Base-by-base conservation (phyloP, 305 asterid genomes). In the Solanum hybrid region DNA sequence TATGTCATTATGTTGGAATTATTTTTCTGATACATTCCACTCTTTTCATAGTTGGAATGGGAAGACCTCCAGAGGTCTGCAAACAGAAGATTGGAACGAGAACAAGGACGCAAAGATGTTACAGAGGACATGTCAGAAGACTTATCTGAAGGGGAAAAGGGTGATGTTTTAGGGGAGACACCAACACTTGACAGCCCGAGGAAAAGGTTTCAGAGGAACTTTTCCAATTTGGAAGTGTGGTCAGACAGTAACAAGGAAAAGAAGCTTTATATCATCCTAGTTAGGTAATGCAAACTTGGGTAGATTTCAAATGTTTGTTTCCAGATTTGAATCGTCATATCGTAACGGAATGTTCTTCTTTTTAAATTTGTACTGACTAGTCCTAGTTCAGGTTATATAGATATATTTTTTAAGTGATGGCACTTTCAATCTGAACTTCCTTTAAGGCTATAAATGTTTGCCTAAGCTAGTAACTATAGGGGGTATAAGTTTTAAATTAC, bases 51-150 rank as follows among this genome's bases (percentile, higher is more conserved):
- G 98, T 91, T 97, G 96, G 98, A 95, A 85, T 93, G 89, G 98
- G 99, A 96, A 81, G 97, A 91, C 90, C 24, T 91, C 85, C 97
- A 95, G 89, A 91, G 98, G 89, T 38, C 92, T 85, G 93, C 98
- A 29, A 89, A 91, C 81, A 91, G 98, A 91, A 95, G 94, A 91
- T 91, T 94, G 94, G 98, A 96, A 90, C 92, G 95, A 66, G 99
- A 97, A 90, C 96, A 93, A 92, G 98, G 99, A 10, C 98, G 92
- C 69, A 96, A 91, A 93, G 99, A 97, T 93, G 98, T 93, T 4
- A 94, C 97, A 1, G 99, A 96, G 51, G 99, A 97, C 51, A 92
- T 97, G 96, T 95, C 98, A 1, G 99, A 97, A 90, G 98, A 96
- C 91, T 89, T 97, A 87, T 95, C 98, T 0, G 98, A 97, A 93